A percentile compares a stretch with the other conserved stretches of the same genome.
These are phyloP conservation scores for Sporothrix pallida DNA, from an alignment of 2,329 filamentous ascomycete species.

Conservation along the genomic window DNA sequence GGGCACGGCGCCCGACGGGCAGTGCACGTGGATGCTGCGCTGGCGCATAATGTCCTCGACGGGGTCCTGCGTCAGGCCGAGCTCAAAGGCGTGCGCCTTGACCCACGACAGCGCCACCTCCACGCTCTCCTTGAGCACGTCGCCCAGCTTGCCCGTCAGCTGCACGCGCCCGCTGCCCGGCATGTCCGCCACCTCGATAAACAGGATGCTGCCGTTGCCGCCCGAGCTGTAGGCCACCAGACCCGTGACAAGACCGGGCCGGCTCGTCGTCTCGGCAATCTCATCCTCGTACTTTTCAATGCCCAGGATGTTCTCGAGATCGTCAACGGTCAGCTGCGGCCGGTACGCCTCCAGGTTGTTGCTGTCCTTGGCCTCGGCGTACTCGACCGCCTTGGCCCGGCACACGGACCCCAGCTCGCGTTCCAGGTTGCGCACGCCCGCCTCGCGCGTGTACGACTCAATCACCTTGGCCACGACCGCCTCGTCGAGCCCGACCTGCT, in stretches of 20 bases:
- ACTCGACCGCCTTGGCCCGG: constrained; percentile 93
- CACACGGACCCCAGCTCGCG: constrained; percentile 94
- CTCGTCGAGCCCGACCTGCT: constrained; percentile 76
- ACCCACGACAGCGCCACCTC: constrained; percentile 98
- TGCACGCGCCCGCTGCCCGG: constrained; percentile 90
- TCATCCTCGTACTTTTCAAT: constrained; percentile 95
- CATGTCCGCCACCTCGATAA: constrained; percentile 98
- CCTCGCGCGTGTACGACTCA: constrained; percentile 93
- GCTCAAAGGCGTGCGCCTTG: constrained; percentile 90
- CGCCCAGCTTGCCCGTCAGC: constrained; percentile 93
- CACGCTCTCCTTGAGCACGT: constrained; percentile 95
- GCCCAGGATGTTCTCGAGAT: constrained; percentile 88
- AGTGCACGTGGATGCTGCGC: constrained; percentile 93
- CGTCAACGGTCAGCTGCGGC: constrained; percentile 73
- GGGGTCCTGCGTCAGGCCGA: constrained; percentile 80
- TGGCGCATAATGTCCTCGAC: constrained; percentile 95
- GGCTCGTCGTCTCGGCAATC: constrained; percentile 81
- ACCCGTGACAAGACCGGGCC: constrained; percentile 92
- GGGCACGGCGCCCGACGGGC: constrained; percentile 90
- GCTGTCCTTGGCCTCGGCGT: constrained; percentile 83
- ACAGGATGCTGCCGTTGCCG: constrained; percentile 92
- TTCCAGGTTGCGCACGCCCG: constrained; percentile 93
- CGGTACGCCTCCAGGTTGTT: constrained; percentile 72
- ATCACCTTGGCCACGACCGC: constrained; percentile 95
- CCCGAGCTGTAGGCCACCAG: constrained; percentile 93